These are phyloP conservation scores for Penicillium verhagenii DNA, from an alignment of 495 filamentous ascomycete species.

Conservation along the genomic window DNA sequence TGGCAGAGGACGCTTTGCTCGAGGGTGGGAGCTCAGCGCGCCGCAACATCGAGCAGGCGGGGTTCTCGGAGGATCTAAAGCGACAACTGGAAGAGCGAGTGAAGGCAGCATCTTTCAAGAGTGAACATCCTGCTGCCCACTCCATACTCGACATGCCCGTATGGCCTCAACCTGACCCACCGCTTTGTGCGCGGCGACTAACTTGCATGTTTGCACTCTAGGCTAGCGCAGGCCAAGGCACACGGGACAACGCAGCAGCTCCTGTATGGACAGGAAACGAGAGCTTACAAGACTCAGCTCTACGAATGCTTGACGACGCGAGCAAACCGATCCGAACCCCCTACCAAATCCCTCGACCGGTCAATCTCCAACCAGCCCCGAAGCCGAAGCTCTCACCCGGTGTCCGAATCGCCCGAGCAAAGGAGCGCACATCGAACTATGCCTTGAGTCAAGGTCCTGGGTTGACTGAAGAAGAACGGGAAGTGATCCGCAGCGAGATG, in stretches of 20 bases:
- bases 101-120: slow-evolving; percentile 65
- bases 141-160: slow-evolving; percentile 63
- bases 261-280: slow-evolving; percentile 80
- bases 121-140: slow-evolving; percentile 67
- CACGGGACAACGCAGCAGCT: slow-evolving; percentile 67
- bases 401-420: slow-evolving; percentile 66
- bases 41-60: slow-evolving; percentile 77
- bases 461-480: slow-evolving; percentile 66
- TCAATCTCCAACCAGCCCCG: slow-evolving; percentile 61
- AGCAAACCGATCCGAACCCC: slow-evolving; percentile 65
- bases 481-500: slow-evolving; percentile 66
- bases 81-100: slow-evolving; percentile 70
- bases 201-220: slow-evolving; percentile 21
- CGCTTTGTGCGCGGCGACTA: not conserved
- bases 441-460: slow-evolving; percentile 56
- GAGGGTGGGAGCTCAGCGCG: slow-evolving; percentile 67
- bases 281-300: slow-evolving; percentile 65
- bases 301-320: slow-evolving; percentile 87
- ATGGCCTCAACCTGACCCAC: slow-evolving; percentile 11
- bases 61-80: slow-evolving; percentile 86
- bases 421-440: slow-evolving; percentile 77
- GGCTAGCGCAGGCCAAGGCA: slow-evolving; percentile 66
- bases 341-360: slow-evolving; percentile 53
- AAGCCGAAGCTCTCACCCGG: slow-evolving; percentile 49
- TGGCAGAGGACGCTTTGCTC: slow-evolving; percentile 76